Evolutionary conservation across 805 yeast species (phyloP), one percentile per base, ranked within the genome.

Genomic region (Sungouiella thailandica): DNA sequence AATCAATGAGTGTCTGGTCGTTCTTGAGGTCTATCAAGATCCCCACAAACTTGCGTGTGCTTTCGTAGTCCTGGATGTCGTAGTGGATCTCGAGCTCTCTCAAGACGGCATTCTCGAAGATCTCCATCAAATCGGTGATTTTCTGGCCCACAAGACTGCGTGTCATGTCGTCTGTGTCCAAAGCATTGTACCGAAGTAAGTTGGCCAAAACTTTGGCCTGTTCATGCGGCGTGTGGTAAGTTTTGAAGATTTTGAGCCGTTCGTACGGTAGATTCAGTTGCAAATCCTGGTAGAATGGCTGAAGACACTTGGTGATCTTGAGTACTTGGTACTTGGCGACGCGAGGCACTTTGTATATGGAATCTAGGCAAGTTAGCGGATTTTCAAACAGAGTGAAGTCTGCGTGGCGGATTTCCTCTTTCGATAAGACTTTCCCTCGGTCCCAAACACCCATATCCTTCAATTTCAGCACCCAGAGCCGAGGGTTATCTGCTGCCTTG

Each of bases 51-150:
- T 47, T 36, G 17, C 50, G 51, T 10, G 73, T 65, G 14, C 55
- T 53, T 3, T 47, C 53, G 42, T 57, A 73, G 25, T 78, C 75
- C 28, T 65, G 58, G 2, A 65, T 49, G 28, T 71, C 75, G 39
- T 71, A 69, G 40, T 72, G 79, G 19, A 68, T 56, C 32, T 83
- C 89, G 38, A 84, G 67, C 50, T 86, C 94, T 29, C 76, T 57
- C 11, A 85, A 53, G 6, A 83, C 68, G 0, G 93, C 84, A 50
- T 73, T 81, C 25, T 82, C 80, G 50, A 86, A 84, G 13, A 84
- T 63, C 47, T 82, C 90, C 24, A 77, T 54, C 9, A 80, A 63
- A 3, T 82, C 67, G 23, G 68, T 70, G 29, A 82, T 56, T 39
- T 75, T 70, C 47, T 52, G 67, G 45, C 51, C 62, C 39, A 47